A percentile compares a stretch with the other conserved stretches of the same genome.
Conservation (phyloP, 2,329 filamentous ascomycete genomes). For the Fusarium burgessii region DNA sequence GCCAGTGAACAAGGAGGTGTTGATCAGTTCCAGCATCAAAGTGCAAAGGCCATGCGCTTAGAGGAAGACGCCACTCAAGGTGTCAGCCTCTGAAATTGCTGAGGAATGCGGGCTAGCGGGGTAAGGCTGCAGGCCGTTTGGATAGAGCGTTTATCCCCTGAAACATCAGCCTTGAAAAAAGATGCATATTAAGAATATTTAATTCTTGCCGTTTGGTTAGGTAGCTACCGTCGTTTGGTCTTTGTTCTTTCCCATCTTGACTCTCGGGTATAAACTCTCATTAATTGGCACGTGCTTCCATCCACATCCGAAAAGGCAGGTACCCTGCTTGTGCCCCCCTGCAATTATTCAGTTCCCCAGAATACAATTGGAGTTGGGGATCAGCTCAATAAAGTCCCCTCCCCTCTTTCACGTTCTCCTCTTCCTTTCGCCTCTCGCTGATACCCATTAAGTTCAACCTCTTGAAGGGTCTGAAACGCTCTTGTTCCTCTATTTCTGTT, state of each 20-base stretch:
- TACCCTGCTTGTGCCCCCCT: conserved; percentile 36
- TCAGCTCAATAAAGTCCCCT: conserved; percentile 34
- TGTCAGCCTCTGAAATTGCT: conserved; percentile 10
- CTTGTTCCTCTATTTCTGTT: conserved; percentile 8
- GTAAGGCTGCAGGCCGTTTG: conserved; percentile 34
- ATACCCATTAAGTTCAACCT: conserved; percentile 9
- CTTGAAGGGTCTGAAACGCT: conserved; percentile 8
- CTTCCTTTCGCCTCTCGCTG: conserved; percentile 23
- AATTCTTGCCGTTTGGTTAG: conserved; percentile 7
- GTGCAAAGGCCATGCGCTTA: conserved; percentile 33
- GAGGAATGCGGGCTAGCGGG: conserved; percentile 38
- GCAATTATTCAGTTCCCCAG: conserved; percentile 38
- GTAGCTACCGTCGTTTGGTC: neutral
- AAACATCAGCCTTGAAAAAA: conserved; percentile 21
- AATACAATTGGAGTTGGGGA: conserved; percentile 29
- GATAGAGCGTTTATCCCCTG: conserved; percentile 28
- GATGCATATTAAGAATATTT: conserved; percentile 5
- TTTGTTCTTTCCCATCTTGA: conserved; percentile 22
- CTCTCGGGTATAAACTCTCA: conserved; percentile 17
- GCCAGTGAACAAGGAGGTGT: conserved; percentile 20
- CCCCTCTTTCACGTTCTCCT: conserved; percentile 27
- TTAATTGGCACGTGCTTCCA: conserved; percentile 36
- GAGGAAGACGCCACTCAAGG: conserved; percentile 23
- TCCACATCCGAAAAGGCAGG: conserved; percentile 32
- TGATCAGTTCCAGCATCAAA: conserved; percentile 26